phyloP scores from a whole-genome alignment of 108 stramenopile species.

The Bacterosira constricta region DNA sequence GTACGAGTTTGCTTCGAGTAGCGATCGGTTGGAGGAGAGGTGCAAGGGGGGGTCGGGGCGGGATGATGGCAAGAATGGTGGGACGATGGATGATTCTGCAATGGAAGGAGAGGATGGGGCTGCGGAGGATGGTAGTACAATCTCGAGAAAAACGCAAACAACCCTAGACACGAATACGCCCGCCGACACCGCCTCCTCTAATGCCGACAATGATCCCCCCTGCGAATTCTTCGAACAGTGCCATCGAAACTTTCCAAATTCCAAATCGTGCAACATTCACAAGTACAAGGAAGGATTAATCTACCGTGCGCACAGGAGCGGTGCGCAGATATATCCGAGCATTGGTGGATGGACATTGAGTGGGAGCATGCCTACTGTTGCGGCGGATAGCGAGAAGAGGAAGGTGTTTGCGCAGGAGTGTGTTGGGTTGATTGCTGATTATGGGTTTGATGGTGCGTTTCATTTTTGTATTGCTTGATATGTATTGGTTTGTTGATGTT shows the following conservation, averaged over 20 bases:
- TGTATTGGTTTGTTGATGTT: too few species aligned
- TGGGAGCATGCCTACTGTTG: constrained; percentile 18
- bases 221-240: constrained; percentile 36
- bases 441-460: constrained; percentile 30
- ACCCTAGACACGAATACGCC: too few species aligned
- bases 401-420: constrained; percentile 31
- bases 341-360: constrained; percentile 36
- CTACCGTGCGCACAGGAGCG: constrained; percentile 13
- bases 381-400: constrained; percentile 15
- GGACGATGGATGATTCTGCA: neutral
- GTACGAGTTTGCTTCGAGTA: constrained; percentile 7
- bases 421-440: constrained; percentile 33
- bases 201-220: constrained; percentile 18
- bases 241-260: constrained; percentile 41
- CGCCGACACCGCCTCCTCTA: too few species aligned
- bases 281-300: constrained; percentile 27
- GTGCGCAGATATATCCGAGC: constrained; percentile 27
- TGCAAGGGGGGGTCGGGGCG: constrained; percentile 28
- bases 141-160: neutral
- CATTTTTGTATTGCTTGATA: constrained; percentile 8
- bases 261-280: constrained; percentile 35
- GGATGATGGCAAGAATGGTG: too few species aligned
- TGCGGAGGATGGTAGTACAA: neutral
- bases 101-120: neutral
- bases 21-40: constrained; percentile 6